Conservation (phyloP, 2,329 filamentous ascomycete species). For the Aureobasidium sp. region DNA sequence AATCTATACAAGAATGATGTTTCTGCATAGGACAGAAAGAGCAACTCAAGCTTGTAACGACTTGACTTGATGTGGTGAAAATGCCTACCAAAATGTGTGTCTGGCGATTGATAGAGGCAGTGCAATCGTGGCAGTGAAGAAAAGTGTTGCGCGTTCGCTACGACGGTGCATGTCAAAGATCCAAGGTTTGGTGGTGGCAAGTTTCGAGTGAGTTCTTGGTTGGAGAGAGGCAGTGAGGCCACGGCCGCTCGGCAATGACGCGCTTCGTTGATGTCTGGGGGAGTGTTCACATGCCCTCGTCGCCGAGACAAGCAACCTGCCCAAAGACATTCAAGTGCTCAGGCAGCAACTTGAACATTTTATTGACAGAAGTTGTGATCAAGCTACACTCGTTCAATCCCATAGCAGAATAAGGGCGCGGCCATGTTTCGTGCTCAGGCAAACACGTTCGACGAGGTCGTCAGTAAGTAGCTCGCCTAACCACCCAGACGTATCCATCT, state of each 20-base stretch:
- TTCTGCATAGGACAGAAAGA: not conserved
- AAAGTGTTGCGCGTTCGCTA: not conserved
- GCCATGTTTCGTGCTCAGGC: constrained; percentile 37
- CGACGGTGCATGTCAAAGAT: not conserved
- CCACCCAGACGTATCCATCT: not conserved
- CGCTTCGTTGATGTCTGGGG: not conserved
- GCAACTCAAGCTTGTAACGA: not conserved
- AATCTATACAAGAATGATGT: not conserved
- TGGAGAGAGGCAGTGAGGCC: not conserved
- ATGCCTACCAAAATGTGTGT: not conserved
- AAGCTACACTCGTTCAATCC: not conserved
- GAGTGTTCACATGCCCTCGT: not conserved
- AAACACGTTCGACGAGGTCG: constrained; percentile 59
- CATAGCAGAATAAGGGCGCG: not conserved
- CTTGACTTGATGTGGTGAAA: not conserved
- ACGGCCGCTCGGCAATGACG: not conserved
- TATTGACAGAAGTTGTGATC: not conserved
- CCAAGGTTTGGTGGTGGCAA: not conserved
- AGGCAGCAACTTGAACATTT: not conserved
- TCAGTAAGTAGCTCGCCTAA: constrained; percentile 42
- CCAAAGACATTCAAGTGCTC: not conserved
- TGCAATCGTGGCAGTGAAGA: not conserved
- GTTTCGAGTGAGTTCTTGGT: not conserved
- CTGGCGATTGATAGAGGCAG: not conserved
- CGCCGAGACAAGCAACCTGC: not conserved